phyloP scores from a whole-genome alignment of 2,329 filamentous ascomycete genomes.

The Hypoxylon sp. region DNA sequence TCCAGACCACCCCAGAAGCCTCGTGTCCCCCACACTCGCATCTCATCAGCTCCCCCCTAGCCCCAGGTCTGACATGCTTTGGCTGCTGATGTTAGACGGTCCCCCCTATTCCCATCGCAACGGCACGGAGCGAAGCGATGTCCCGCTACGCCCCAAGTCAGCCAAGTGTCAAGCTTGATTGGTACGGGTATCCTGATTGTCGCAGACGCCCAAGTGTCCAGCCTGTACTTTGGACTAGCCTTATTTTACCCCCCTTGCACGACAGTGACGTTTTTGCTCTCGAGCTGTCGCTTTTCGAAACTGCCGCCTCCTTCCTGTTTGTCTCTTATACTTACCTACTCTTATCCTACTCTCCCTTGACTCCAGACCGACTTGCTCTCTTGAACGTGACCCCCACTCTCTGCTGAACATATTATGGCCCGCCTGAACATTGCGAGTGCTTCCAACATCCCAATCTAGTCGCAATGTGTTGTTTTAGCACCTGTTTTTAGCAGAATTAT shows the following conservation, averaged over 20 bases:
- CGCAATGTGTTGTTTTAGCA: slow-evolving; percentile 37
- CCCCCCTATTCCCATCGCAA: slow-evolving; percentile 40
- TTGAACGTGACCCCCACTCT: slow-evolving; percentile 41
- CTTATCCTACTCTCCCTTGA: slow-evolving; percentile 27
- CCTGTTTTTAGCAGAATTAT: slow-evolving; percentile 27
- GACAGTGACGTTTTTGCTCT: slow-evolving; percentile 42
- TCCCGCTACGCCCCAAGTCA: slow-evolving; percentile 42
- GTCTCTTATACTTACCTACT: slow-evolving; percentile 34
- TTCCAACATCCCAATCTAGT: slow-evolving; percentile 24
- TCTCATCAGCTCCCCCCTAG: slow-evolving; percentile 34
- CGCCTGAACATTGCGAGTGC: slow-evolving; percentile 14
- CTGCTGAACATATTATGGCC: slow-evolving; percentile 38
- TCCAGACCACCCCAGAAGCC: slow-evolving; percentile 40
- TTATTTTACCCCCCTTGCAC: slow-evolving; percentile 43
- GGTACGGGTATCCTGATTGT: slow-evolving; percentile 39
- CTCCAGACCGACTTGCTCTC: slow-evolving; percentile 34
- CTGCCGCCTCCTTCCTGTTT: slow-evolving; percentile 40
- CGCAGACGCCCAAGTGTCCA: slow-evolving; percentile 40
- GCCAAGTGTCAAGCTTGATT: slow-evolving; percentile 39
- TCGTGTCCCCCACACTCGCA: slow-evolving; percentile 43
- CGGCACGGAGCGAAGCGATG: slow-evolving; percentile 48
- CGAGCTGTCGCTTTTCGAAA: slow-evolving; percentile 31
- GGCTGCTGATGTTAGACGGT: slow-evolving; percentile 45
- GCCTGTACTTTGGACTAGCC: slow-evolving; percentile 35
- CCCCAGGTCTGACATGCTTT: slow-evolving; percentile 41